Evolutionary conservation across 345 rosid species (phyloP), one percentile per base, ranked within the genome.

Genomic region (Bruguiera parviflora): DNA sequence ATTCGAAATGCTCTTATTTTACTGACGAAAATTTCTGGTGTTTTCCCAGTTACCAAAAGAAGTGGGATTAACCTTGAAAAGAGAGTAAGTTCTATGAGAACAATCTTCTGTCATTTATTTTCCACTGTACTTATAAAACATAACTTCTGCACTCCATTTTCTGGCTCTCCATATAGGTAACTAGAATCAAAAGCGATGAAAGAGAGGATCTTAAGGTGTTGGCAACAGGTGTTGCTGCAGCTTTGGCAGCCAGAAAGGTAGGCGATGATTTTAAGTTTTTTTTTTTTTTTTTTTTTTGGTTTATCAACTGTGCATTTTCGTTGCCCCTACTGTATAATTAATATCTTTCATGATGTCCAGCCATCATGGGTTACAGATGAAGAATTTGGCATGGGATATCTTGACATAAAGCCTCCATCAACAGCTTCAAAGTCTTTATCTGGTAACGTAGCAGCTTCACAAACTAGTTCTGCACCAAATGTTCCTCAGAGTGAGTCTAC

Each of bases 161-260:
- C 62, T 46, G 47, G 56, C 32, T 73, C 27, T 51, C 31, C 32
- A 25, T 69, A 21, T 80, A 96, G 99, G 98, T 96, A 27, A 87
- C 95, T 49, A 92, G 92, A 83, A 92, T 96, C 51, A 96, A 89
- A 81, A 83, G 83, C 71, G 98, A 96, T 65, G 99, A 96, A 74
- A 85, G 98, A 78, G 99, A 96, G 81, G 99, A 96, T 83, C 99
- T 96, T 65, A 96, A 96, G 81, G 99, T 92, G 67, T 81, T 96
- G 88, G 99, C 98, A 51, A 96, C 97, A 57, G 89, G 99, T 75
- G 99, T 96, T 66, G 98, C 97, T 33, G 97, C 99, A 66, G 99
- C 99, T 59, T 81, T 96, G 77, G 92, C 99, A 74, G 82, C 96
- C 78, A 88, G 99, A 82, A 96, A 92, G 96, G 99, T 92, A 73